Evolutionary conservation across 768 basidiomycete genomes (phyloP).

Genomic region (Mycena indigotica): DNA sequence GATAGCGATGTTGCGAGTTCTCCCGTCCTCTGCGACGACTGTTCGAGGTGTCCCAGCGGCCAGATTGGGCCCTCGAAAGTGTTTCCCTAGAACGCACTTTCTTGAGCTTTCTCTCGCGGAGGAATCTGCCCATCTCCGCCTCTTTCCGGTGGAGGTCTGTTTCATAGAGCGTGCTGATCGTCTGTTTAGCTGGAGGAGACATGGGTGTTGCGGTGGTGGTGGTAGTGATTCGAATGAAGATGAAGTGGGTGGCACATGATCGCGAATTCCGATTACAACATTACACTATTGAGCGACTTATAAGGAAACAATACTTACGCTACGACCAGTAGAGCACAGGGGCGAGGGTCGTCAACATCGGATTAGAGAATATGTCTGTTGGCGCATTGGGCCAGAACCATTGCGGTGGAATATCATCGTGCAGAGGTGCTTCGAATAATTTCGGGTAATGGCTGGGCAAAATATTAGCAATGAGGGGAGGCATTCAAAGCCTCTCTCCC

Average conservation of each 20-base stretch:
- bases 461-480: too few relatives aligned
- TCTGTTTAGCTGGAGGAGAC: too few relatives aligned
- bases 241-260: neutral
- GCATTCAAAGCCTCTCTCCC: too few relatives aligned
- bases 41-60: too few relatives aligned
- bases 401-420: neutral
- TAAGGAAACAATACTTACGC: neutral
- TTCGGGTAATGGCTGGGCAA: neutral
- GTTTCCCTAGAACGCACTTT: too few relatives aligned
- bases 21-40: too few relatives aligned
- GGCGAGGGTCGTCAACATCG: neutral
- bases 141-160: neutral
- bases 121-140: neutral
- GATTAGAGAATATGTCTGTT: neutral
- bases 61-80: too few relatives aligned
- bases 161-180: too few relatives aligned
- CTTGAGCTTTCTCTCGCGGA: too few relatives aligned
- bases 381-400: neutral
- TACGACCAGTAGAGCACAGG: neutral
- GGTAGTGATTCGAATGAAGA: too few relatives aligned
- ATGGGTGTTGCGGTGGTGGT: neutral
- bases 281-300: too few relatives aligned
- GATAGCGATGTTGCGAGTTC: neutral
- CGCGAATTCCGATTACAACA: neutral
- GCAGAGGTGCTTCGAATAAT: neutral